phyloP scores from a whole-genome alignment of 306 rosid genomes.

The Vigna nakashimae region DNA sequence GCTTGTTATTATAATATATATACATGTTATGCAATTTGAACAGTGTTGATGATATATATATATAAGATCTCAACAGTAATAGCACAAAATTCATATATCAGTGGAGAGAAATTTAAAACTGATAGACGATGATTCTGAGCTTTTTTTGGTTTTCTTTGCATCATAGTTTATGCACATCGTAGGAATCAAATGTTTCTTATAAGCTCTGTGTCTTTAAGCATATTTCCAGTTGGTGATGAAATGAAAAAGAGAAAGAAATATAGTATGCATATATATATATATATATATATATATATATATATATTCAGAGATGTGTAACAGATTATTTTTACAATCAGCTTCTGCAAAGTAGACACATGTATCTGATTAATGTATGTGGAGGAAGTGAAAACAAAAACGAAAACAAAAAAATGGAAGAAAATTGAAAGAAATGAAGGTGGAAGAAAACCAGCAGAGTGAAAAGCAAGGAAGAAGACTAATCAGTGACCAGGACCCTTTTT shows the following conservation, averaged over 20 bases:
- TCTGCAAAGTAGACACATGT: conserved; percentile 1
- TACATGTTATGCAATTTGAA: background rate
- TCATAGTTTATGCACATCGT: background rate
- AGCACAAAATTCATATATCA: background rate
- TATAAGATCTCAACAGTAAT: background rate
- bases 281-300: no score
- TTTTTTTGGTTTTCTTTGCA: background rate
- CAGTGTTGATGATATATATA: no score
- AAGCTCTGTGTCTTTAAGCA: background rate
- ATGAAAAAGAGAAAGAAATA: background rate
- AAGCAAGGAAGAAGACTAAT: background rate
- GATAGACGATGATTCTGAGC: background rate
- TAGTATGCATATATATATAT: no score
- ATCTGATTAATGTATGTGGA: conserved; percentile 10
- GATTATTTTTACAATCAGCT: conserved; percentile 12
- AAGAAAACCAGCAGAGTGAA: background rate
- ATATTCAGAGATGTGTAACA: background rate
- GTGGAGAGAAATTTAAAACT: background rate
- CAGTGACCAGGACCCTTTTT: conserved; percentile 79
- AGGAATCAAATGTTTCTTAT: no score
- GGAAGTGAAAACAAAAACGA: background rate
- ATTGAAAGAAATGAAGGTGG: background rate
- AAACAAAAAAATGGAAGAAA: background rate
- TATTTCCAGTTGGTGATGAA: background rate
- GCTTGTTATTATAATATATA: background rate